A percentile compares a stretch with the other conserved stretches of the same genome.
phyloP scores from a whole-genome alignment of 164 flowering plant species.

The Platanus orientalis region DNA sequence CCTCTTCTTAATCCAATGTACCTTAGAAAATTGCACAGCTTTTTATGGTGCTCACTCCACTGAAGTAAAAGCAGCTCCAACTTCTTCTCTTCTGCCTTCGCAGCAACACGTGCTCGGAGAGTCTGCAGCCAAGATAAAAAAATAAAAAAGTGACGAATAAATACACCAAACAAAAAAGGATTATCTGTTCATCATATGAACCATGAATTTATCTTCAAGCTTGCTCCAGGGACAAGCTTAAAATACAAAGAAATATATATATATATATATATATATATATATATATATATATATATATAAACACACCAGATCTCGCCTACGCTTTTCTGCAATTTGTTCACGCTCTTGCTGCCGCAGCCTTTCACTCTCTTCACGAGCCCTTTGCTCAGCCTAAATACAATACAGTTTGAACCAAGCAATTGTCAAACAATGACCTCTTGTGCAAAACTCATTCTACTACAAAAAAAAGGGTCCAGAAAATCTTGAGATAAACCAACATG shows the following conservation, averaged over 20 bases:
- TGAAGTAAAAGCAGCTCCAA: constrained; percentile 91
- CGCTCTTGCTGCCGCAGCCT: constrained; percentile 92
- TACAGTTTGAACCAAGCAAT: constrained; percentile 4
- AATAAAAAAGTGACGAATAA: too few species aligned
- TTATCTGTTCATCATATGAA: background rate
- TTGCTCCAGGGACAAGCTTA: too few species aligned
- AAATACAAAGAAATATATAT: background rate
- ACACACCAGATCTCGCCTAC: constrained; percentile 91
- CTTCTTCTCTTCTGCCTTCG: constrained; percentile 97
- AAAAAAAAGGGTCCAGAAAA: background rate
- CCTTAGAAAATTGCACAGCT: constrained; percentile 91
- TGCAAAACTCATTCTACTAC: background rate
- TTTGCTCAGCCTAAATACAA: constrained; percentile 93
- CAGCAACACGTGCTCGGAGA: constrained; percentile 91
- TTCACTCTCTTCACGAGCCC: constrained; percentile 96
- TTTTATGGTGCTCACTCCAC: constrained; percentile 95
- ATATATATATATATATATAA: too few species aligned
- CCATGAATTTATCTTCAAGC: too few species aligned
- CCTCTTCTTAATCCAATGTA: too few species aligned
- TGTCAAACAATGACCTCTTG: background rate
- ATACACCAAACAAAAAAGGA: too few species aligned
- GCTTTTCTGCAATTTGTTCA: constrained; percentile 84
- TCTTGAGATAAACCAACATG: background rate
- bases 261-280: too few species aligned
- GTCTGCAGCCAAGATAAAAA: constrained; percentile 45